Evolutionary conservation across 306 rosid species (phyloP).

Genomic region (Cucurbita pepo): DNA sequence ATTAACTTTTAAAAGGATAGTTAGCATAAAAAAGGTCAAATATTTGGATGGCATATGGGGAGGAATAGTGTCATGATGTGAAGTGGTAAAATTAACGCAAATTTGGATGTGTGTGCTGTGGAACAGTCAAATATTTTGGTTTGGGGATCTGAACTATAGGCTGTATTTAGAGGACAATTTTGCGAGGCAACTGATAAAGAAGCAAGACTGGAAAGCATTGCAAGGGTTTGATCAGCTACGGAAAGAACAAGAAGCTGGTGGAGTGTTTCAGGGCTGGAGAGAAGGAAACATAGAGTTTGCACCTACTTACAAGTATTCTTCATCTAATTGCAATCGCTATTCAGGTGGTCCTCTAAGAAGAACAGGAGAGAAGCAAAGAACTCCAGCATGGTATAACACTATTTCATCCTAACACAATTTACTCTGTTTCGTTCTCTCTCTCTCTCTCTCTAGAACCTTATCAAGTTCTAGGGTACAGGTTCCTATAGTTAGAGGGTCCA

Average conservation of each 20-base stretch:
- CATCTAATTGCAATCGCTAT: slow-evolving; percentile 44
- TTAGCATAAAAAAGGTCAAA: no score
- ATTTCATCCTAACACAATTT: not conserved
- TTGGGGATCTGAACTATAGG: slow-evolving; percentile 96
- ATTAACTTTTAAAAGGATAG: not conserved
- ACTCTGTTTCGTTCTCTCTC: not conserved
- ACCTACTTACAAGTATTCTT: slow-evolving; percentile 73
- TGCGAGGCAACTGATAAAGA: slow-evolving; percentile 56
- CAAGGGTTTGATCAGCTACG: slow-evolving; percentile 78
- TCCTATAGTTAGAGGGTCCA: not conserved
- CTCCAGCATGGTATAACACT: slow-evolving; percentile 76
- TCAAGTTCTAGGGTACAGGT: no score
- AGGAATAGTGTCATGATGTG: not conserved
- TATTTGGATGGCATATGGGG: no score
- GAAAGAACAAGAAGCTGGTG: slow-evolving; percentile 52
- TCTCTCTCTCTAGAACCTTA: no score
- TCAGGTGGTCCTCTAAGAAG: slow-evolving; percentile 51
- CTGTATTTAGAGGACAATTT: slow-evolving; percentile 57
- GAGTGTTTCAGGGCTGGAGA: slow-evolving; percentile 85
- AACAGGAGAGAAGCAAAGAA: slow-evolving; percentile 84
- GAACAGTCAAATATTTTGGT: slow-evolving; percentile 87
- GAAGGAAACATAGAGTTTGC: slow-evolving; percentile 84
- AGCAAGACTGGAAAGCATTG: slow-evolving; percentile 71
- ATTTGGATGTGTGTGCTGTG: slow-evolving; percentile 9
- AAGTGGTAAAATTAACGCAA: not conserved